Percentiles rank a stretch among this genome's conserved stretches.
Evolutionary conservation across 1,284 basidiomycete species (phyloP).

Genomic region (Heterobasidion irregulare): DNA sequence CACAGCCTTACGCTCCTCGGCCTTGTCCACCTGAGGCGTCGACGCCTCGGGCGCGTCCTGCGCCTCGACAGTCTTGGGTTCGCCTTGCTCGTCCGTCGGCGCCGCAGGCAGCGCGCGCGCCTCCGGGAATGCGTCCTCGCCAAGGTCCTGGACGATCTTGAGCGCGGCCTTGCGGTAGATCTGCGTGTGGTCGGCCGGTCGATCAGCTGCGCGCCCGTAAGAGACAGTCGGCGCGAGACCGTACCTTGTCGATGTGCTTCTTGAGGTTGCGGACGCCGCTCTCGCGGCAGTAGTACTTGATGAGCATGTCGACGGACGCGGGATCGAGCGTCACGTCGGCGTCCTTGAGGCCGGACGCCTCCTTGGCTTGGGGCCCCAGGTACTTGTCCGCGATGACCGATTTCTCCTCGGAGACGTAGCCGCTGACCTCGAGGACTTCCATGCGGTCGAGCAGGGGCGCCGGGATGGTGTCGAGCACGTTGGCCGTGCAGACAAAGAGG

Average conservation of each 20-base stretch:
- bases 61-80: constrained; percentile 27
- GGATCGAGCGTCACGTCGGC: constrained; percentile 76
- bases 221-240: constrained; percentile 3
- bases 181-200: constrained; percentile 32
- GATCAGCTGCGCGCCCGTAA: neutral
- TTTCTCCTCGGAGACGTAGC: constrained; percentile 98
- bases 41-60: constrained; percentile 27
- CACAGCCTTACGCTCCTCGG: constrained; percentile 36
- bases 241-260: constrained; percentile 93
- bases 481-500: constrained; percentile 96
- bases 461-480: constrained; percentile 93
- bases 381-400: constrained; percentile 87
- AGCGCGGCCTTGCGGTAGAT: constrained; percentile 97
- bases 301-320: constrained; percentile 82
- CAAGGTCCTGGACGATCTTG: constrained; percentile 87
- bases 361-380: constrained; percentile 91
- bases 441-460: constrained; percentile 94
- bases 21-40: constrained; percentile 15
- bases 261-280: constrained; percentile 93
- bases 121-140: constrained; percentile 85
- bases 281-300: constrained; percentile 96
- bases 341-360: constrained; percentile 79
- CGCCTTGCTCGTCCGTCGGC: constrained; percentile 12
- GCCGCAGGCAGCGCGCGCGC: constrained; percentile 23
- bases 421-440: constrained; percentile 96